Conservation (phyloP, 495 filamentous ascomycete genomes). For the Penicillium lividum region DNA sequence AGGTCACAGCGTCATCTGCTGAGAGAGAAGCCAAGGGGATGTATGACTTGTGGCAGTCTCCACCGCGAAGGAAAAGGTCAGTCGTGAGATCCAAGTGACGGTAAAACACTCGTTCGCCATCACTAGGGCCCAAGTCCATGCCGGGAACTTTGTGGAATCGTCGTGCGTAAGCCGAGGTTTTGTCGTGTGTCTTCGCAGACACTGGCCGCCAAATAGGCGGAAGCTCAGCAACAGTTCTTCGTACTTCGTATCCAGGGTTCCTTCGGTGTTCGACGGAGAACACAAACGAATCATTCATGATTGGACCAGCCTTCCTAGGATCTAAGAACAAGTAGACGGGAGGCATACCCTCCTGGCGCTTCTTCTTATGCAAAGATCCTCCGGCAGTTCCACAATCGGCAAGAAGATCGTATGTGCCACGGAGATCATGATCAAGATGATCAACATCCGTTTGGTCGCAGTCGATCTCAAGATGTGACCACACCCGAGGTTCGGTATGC, state of each 20-base stretch:
- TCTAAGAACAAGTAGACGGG: constrained; percentile 70
- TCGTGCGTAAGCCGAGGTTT: constrained; percentile 9
- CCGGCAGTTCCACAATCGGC: constrained; percentile 69
- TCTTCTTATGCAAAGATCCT: constrained; percentile 54
- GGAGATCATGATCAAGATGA: constrained; percentile 45
- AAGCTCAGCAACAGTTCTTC: constrained; percentile 48
- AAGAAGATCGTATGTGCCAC: constrained; percentile 56
- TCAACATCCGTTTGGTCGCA: constrained; percentile 28
- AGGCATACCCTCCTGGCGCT: constrained; percentile 1
- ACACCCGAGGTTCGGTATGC: constrained; percentile 37
- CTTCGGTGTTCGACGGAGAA: constrained; percentile 57
- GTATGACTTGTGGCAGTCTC: constrained; percentile 28
- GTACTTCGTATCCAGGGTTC: constrained; percentile 54
- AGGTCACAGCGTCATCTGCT: constrained; percentile 10
- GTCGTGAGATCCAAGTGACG: not conserved
- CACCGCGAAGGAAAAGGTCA: not conserved
- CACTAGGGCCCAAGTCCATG: not conserved
- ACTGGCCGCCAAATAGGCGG: constrained; percentile 32
- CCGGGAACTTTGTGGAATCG: not conserved
- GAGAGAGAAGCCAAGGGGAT: constrained; percentile 30
- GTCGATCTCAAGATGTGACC: constrained; percentile 37
- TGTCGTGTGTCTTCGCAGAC: not conserved
- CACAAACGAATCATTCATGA: constrained; percentile 60
- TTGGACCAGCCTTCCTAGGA: constrained; percentile 44
- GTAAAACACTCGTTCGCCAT: not conserved